phyloP scores from a whole-genome alignment of 2,329 filamentous ascomycete genomes.

The Arthrobotrys musiformis region DNA sequence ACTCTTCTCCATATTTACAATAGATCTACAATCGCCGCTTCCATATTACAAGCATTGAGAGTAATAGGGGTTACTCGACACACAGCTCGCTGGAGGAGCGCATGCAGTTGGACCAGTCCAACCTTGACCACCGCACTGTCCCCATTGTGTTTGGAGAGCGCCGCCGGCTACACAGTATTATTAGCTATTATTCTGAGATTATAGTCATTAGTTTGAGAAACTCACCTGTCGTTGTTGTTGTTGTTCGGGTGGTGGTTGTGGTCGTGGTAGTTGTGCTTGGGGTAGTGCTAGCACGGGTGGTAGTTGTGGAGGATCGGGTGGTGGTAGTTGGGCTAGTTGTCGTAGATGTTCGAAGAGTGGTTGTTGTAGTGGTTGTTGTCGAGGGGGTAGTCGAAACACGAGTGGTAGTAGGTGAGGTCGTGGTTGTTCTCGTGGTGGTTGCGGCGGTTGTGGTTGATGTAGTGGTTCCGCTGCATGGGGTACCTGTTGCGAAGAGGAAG shows the following conservation, averaged over 20 bases:
- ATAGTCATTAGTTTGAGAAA: constrained; percentile 27
- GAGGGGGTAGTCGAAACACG: constrained; percentile 1
- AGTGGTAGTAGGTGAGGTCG: constrained; percentile 11
- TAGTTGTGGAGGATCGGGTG: constrained; percentile 16
- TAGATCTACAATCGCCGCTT: neutral
- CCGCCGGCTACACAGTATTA: neutral
- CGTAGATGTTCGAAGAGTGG: neutral
- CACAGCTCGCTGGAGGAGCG: constrained; percentile 63
- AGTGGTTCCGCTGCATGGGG: constrained; percentile 23
- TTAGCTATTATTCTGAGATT: neutral
- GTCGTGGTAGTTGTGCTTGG: constrained; percentile 2
- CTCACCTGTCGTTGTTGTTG: constrained; percentile 38
- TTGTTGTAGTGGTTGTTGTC: neutral
- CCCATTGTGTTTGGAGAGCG: constrained; percentile 59
- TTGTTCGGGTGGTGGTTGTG: constrained; percentile 6
- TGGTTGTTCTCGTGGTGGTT: constrained; percentile 22
- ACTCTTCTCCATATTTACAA: constrained; percentile 1
- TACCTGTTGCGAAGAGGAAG: neutral
- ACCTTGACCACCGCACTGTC: constrained; percentile 65
- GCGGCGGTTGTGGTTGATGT: constrained; percentile 13
- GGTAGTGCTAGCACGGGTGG: constrained; percentile 8
- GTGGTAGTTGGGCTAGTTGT: constrained; percentile 11
- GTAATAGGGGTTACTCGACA: constrained; percentile 65
- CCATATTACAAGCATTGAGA: constrained; percentile 63
- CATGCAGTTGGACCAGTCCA: constrained; percentile 64